A percentile compares a stretch with the other conserved stretches of the same genome.
Conservation (phyloP, 2,329 filamentous ascomycete species). For the Epichloe hybrida region DNA sequence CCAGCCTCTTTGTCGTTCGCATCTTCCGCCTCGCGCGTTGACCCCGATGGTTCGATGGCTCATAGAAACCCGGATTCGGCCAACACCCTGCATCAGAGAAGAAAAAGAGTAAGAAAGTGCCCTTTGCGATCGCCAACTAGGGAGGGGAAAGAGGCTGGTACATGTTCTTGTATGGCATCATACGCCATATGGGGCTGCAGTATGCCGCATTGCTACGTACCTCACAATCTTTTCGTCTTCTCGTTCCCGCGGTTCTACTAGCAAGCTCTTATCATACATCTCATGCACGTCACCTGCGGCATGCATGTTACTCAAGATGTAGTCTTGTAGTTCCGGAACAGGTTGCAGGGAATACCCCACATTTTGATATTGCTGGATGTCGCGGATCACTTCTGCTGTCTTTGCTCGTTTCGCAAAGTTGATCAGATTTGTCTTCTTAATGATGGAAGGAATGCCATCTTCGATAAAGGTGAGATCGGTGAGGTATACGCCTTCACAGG, state of each 20-base stretch:
- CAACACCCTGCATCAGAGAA: conserved; percentile 33
- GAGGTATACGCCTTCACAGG: conserved; percentile 60
- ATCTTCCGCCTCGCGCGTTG: background rate
- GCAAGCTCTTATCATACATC: conserved; percentile 96
- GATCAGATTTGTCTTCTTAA: conserved; percentile 92
- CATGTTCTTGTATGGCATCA: background rate
- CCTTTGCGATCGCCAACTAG: background rate
- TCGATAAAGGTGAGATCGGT: conserved; percentile 98
- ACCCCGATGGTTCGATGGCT: conserved; percentile 8
- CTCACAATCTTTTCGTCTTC: conserved; percentile 99
- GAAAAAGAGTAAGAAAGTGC: background rate
- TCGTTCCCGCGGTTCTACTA: conserved; percentile 84
- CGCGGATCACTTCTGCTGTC: conserved; percentile 94
- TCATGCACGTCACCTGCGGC: conserved; percentile 91
- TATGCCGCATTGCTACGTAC: conserved; percentile 40
- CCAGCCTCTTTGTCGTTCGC: background rate
- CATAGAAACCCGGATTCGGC: conserved; percentile 49
- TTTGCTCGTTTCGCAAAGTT: conserved; percentile 98
- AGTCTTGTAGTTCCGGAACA: conserved; percentile 86
- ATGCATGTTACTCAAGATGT: conserved; percentile 93
- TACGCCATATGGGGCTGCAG: conserved; percentile 1
- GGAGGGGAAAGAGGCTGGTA: background rate
- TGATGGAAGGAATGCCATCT: conserved; percentile 89
- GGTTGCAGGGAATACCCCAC: conserved; percentile 88
- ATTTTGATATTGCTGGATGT: conserved; percentile 98